Conservation (phyloP, 208 protist species). For the Angomonas deanei region DNA sequence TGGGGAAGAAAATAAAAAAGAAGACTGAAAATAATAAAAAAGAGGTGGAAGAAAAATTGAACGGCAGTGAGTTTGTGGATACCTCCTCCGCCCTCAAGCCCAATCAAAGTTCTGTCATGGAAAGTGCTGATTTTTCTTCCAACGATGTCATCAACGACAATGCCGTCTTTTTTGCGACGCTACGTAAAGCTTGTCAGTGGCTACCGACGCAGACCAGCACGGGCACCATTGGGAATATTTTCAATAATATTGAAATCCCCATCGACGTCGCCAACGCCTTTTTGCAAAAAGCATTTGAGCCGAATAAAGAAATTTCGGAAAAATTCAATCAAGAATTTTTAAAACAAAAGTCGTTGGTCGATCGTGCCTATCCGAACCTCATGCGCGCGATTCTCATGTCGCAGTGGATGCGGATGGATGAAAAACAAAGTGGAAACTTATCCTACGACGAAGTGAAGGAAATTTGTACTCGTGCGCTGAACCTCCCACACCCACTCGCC, state of each 20-base stretch:
- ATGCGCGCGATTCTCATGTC: conserved; percentile 58
- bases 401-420: conserved; percentile 63
- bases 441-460: conserved; percentile 33
- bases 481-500: conserved; percentile 39
- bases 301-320: conserved; percentile 19
- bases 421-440: conserved; percentile 54
- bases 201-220: conserved; percentile 8
- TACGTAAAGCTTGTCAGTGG: conserved; percentile 31
- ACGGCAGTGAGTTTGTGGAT: not conserved
- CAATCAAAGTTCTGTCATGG: conserved; percentile 19
- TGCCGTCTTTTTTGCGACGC: conserved; percentile 43
- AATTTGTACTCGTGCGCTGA: conserved; percentile 31
- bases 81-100: not conserved
- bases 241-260: conserved; percentile 17
- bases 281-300: conserved; percentile 26
- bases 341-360: conserved; percentile 5
- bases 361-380: conserved; percentile 23
- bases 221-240: not conserved
- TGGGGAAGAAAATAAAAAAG: too few species aligned
- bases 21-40: too few species aligned
- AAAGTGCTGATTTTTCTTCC: conserved; percentile 12
- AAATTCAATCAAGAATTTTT: conserved; percentile 30
- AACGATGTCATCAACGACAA: conserved; percentile 15
- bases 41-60: too few species aligned
- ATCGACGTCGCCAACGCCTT: conserved; percentile 42